A percentile compares a stretch with the other conserved stretches of the same genome.
Conservation (phyloP, 441 rosid species). For the Bruguiera hainesii region DNA sequence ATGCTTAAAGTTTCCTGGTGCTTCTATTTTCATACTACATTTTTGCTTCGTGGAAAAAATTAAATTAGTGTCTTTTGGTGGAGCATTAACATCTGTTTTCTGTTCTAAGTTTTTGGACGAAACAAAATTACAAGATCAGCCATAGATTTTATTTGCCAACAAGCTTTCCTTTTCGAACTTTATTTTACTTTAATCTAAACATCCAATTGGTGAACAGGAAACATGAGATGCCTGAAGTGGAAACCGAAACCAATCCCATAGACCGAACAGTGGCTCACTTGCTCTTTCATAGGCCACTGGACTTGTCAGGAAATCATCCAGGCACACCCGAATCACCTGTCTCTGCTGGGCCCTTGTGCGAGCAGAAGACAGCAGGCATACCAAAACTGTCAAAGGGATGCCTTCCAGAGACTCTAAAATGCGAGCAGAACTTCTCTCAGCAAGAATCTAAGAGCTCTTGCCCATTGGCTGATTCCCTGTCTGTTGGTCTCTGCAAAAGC, state of each 20-base stretch:
- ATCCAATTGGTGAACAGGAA: slow-evolving; percentile 29
- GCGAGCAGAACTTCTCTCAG: slow-evolving; percentile 30
- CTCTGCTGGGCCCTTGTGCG: slow-evolving; percentile 41
- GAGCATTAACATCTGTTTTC: neutral
- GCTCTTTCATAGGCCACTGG: slow-evolving; percentile 80
- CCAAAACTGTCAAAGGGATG: slow-evolving; percentile 28
- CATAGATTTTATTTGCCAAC: neutral
- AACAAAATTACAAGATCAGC: too few relatives aligned
- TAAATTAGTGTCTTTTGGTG: neutral
- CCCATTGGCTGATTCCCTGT: slow-evolving; percentile 25
- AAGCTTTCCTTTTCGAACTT: neutral
- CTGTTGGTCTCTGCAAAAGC: slow-evolving; percentile 22
- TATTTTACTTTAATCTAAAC: neutral
- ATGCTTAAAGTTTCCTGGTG: neutral
- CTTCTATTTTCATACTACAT: neutral
- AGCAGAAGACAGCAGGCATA: slow-evolving; percentile 30
- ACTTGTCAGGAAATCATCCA: slow-evolving; percentile 43
- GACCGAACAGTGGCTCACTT: slow-evolving; percentile 89
- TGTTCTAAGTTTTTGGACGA: neutral
- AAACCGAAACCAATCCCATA: slow-evolving; percentile 87
- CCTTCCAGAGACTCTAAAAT: slow-evolving; percentile 33
- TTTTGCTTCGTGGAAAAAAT: neutral
- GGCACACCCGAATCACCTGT: slow-evolving; percentile 64
- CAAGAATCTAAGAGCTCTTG: slow-evolving; percentile 35
- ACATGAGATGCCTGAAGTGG: slow-evolving; percentile 44